Evolutionary conservation across 768 basidiomycete species (phyloP).

Genomic region (Filobasidium floriforme): DNA sequence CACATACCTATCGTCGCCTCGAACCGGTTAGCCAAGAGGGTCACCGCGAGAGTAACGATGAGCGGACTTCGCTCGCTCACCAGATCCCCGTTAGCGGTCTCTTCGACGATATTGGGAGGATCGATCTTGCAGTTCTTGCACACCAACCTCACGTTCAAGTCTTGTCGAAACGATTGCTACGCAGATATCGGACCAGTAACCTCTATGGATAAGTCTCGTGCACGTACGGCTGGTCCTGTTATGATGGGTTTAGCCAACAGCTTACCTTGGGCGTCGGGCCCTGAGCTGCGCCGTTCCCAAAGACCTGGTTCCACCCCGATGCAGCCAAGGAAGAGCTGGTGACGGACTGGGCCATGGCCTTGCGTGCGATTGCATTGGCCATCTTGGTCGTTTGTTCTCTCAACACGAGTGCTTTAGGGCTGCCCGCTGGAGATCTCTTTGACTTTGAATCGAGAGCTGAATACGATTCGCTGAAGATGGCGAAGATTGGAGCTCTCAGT

Average conservation of each 20-base stretch:
- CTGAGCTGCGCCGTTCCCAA: background rate
- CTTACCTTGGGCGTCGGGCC: background rate
- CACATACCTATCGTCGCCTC: slow-evolving; percentile 36
- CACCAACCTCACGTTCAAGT: slow-evolving; percentile 20
- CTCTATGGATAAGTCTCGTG: too few species aligned
- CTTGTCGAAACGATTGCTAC: slow-evolving; percentile 15
- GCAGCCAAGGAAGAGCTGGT: slow-evolving; percentile 2
- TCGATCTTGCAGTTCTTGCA: slow-evolving; percentile 54
- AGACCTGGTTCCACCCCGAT: slow-evolving; percentile 8
- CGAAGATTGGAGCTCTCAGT: background rate
- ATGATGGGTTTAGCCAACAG: background rate
- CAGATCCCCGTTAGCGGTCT: slow-evolving; percentile 94
- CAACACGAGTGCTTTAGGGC: too few species aligned
- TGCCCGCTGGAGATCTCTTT: too few species aligned
- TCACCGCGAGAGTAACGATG: slow-evolving; percentile 54
- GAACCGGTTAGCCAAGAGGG: background rate
- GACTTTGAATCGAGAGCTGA: background rate
- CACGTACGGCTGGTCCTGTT: too few species aligned
- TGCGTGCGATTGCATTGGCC: slow-evolving; percentile 7
- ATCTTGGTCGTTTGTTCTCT: background rate
- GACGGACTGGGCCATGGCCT: slow-evolving; percentile 5
- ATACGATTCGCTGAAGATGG: background rate
- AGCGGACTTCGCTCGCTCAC: too few species aligned
- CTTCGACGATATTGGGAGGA: slow-evolving; percentile 89
- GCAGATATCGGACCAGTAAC: too few species aligned